Evolutionary conservation across 2,329 filamentous ascomycete genomes (phyloP).

Genomic region (Epichloe typhina): DNA sequence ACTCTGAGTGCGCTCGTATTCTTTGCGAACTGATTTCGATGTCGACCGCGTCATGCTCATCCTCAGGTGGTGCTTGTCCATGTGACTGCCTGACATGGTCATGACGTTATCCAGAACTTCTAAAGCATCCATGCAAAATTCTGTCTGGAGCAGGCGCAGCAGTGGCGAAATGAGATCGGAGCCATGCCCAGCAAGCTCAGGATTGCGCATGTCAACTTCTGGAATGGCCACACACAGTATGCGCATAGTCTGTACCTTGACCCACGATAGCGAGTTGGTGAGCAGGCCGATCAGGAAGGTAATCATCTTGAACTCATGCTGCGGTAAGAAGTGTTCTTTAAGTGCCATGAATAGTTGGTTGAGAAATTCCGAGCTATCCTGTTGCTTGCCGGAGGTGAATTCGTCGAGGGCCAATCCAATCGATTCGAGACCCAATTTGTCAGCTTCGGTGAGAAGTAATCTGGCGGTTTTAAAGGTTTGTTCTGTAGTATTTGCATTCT

Average conservation of each 20-base stretch:
- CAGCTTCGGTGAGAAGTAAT: conserved; percentile 58
- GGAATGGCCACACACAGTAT: conserved; percentile 76
- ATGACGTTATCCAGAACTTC: conserved; percentile 91
- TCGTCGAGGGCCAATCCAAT: conserved; percentile 57
- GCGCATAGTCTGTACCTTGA: conserved; percentile 87
- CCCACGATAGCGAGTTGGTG: conserved; percentile 78
- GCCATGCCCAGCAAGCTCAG: conserved; percentile 79
- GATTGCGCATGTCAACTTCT: conserved; percentile 83
- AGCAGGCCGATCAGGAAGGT: conserved; percentile 85
- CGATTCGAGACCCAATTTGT: conserved; percentile 53
- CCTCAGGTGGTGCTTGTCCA: conserved; percentile 85
- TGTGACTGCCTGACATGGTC: conserved; percentile 79
- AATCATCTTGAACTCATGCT: conserved; percentile 70
- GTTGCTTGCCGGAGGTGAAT: conserved; percentile 55
- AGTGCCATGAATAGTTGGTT: conserved; percentile 60
- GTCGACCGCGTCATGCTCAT: conserved; percentile 97
- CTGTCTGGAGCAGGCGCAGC: conserved; percentile 76
- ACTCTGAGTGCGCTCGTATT: conserved; percentile 88
- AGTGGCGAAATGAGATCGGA: conserved; percentile 92
- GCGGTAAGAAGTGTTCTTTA: conserved; percentile 65
- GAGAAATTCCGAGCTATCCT: conserved; percentile 62
- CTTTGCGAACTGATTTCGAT: conserved; percentile 75
- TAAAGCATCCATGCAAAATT: conserved; percentile 84
- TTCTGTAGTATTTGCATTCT: conserved; percentile 44
- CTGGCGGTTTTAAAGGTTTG: conserved; percentile 50